Evolutionary conservation across 208 protist species (phyloP).

Genomic region (Leishmania aethiopica): DNA sequence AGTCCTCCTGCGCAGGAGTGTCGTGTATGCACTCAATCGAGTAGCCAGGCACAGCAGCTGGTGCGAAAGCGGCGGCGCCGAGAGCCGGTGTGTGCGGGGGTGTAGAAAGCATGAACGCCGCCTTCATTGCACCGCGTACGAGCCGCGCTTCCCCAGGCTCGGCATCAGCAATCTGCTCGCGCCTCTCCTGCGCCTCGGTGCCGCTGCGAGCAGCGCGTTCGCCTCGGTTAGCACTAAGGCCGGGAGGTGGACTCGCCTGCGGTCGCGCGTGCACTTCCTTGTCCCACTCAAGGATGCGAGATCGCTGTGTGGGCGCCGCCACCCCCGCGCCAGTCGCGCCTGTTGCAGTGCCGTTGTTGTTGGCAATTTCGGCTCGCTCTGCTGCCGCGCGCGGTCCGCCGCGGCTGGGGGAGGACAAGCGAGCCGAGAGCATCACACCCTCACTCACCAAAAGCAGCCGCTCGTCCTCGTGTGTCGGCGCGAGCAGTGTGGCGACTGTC

Average conservation of each 20-base stretch:
- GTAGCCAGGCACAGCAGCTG: conserved; percentile 7
- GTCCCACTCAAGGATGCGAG: conserved; percentile 22
- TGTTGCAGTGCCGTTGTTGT: background rate
- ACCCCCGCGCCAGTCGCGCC: background rate
- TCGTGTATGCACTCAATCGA: background rate
- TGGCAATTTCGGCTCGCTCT: background rate
- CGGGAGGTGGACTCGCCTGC: background rate
- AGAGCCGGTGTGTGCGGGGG: background rate
- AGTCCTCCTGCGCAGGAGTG: background rate
- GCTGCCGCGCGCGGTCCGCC: background rate
- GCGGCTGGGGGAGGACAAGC: background rate
- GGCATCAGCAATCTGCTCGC: background rate
- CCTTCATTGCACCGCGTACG: conserved; percentile 3
- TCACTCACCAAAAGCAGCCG: background rate
- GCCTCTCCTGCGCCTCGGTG: conserved; percentile 2
- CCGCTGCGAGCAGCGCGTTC: background rate
- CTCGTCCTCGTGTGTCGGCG: background rate
- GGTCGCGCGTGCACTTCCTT: conserved; percentile 9
- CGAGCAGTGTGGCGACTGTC: background rate
- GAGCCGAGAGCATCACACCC: background rate
- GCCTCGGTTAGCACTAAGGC: background rate
- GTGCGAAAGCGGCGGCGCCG: background rate
- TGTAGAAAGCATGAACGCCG: conserved; percentile 1
- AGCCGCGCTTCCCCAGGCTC: background rate
- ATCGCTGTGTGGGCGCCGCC: background rate